Evolutionary conservation across 148 eudicot genomes (phyloP), one percentile per base, ranked within the genome.

Genomic region (Heliosperma pusillum): DNA sequence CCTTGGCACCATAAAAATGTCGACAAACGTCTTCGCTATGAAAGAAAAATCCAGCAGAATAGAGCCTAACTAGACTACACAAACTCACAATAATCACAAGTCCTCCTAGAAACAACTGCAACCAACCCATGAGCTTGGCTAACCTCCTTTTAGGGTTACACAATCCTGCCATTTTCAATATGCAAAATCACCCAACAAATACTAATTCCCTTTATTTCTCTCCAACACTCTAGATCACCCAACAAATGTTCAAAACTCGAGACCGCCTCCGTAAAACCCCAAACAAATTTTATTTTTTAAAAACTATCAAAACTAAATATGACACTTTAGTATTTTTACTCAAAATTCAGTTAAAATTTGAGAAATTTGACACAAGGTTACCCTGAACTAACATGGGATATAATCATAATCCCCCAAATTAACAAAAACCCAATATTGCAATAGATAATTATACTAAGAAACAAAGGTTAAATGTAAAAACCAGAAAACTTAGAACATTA

Each of bases 1-100:
- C 82, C 33, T 70, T 81, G 7, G 61, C 58, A 13, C 87, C 87
- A 77, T 85, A 85, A 70, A 92, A 89, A 69, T 89, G 99, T 55
- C 82, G 88, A 70, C 99, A 92, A 52, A 92, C 86, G 69, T 92
- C 97, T 16, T 87, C 90, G 30, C 83, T 80, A 40, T 80, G 90
- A 22, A 85, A 36, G 84, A 92, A 90, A 64, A 92, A 95, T 44
- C 99, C 96, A n/a, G 87, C 87, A 22, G 90, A 87, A 76, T 95
- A 95, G 77, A 92, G 85, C 58, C 84, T 87, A 65, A 83, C 79
- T 27, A 96, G 87, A 76, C 90, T 92, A 76, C 90, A 82, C n/a
- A 86, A 62, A 85, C 97, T 90, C 29, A 96, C 85, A 19, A 89
- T 63, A 30, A 96, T 83, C 11, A 96, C 97, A 45, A 92, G 83